phyloP scores from a whole-genome alignment of 1,284 basidiomycete genomes.

The Cryptococcus sp. region DNA sequence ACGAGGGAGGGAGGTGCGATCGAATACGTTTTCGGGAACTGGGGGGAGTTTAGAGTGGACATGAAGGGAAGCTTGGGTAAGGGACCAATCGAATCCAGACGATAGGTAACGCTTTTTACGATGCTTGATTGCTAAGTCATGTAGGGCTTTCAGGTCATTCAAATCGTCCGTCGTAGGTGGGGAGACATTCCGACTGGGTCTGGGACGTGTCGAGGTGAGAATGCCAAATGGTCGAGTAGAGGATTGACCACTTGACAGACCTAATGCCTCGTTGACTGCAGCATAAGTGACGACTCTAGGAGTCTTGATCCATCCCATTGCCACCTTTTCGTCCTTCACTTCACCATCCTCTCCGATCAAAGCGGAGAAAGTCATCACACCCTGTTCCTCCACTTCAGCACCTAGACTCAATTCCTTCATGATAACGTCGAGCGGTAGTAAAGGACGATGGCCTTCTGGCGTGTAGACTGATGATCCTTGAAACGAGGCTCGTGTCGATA shows the following conservation, averaged over 20 bases:
- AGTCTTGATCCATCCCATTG: slow-evolving; percentile 68
- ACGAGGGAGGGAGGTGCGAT: slow-evolving; percentile 11
- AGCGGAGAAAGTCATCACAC: slow-evolving; percentile 76
- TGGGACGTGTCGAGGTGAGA: slow-evolving; percentile 2
- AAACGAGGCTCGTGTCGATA: slow-evolving; percentile 58
- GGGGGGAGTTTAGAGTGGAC: slow-evolving; percentile 11
- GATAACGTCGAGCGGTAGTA: slow-evolving; percentile 58
- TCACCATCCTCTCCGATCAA: slow-evolving; percentile 63
- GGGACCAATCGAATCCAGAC: slow-evolving; percentile 30
- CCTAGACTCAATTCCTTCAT: slow-evolving; percentile 60
- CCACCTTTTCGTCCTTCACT: slow-evolving; percentile 66
- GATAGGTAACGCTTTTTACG: slow-evolving; percentile 25
- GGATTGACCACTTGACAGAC: slow-evolving; percentile 21
- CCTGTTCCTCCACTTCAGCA: slow-evolving; percentile 43
- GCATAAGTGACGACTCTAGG: slow-evolving; percentile 66
- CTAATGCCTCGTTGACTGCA: slow-evolving; percentile 60
- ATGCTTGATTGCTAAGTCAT: slow-evolving; percentile 36
- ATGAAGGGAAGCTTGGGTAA: slow-evolving; percentile 10
- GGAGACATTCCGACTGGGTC: background rate
- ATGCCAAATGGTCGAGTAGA: slow-evolving; percentile 27
- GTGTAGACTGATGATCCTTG: slow-evolving; percentile 60
- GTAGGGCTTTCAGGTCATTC: slow-evolving; percentile 50
- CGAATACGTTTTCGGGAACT: slow-evolving; percentile 17
- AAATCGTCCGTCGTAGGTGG: slow-evolving; percentile 9
- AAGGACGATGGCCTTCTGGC: slow-evolving; percentile 60